phyloP scores from a whole-genome alignment of 1,284 basidiomycete species.

The Fereydounia khargensis region DNA sequence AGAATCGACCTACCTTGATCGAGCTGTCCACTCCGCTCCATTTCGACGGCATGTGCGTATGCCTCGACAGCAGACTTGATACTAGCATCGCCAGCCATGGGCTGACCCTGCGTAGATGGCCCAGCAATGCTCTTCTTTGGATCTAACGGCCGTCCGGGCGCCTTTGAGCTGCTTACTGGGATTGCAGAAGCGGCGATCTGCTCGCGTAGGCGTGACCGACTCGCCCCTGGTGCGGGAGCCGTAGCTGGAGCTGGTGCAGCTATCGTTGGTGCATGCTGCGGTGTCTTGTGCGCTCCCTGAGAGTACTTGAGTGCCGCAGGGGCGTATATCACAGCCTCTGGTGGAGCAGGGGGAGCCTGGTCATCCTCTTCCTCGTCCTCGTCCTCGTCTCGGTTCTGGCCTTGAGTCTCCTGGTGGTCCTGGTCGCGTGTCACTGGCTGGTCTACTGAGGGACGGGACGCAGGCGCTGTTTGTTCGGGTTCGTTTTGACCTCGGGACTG shows the following conservation, averaged over 20 bases:
- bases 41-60: conserved; percentile 39
- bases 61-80: conserved; percentile 36
- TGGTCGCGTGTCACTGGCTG: conserved; percentile 7
- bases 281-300: conserved; percentile 25
- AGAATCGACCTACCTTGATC: too few species aligned
- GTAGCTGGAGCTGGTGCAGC: neutral
- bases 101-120: conserved; percentile 1
- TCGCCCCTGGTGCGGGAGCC: neutral
- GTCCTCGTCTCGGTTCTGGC: neutral
- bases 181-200: conserved; percentile 11
- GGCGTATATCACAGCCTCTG: conserved; percentile 28
- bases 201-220: conserved; percentile 5
- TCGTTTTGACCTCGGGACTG: conserved; percentile 7
- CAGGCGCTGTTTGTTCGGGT: neutral
- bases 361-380: neutral
- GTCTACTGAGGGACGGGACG: neutral
- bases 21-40: conserved; percentile 37
- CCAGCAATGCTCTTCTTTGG: neutral
- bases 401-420: neutral
- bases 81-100: conserved; percentile 13
- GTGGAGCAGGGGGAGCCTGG: neutral
- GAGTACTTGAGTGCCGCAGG: conserved; percentile 37
- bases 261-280: neutral
- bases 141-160: neutral
- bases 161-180: conserved; percentile 6